phyloP scores from a whole-genome alignment of 192 early-diverging fungal genomes.

The Gamsiella multidivaricata region DNA sequence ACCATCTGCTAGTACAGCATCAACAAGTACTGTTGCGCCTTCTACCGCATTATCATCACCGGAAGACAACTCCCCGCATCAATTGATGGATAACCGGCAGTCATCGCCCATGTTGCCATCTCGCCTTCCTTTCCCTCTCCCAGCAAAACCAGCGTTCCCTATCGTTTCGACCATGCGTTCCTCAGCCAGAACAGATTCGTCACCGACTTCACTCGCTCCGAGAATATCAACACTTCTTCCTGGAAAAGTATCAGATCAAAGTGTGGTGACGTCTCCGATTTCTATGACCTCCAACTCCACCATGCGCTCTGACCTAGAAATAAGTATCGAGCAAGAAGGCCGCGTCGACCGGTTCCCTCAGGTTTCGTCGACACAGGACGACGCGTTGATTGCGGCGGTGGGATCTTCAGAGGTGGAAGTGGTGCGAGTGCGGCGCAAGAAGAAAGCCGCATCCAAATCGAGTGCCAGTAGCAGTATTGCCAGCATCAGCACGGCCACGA shows the following conservation, averaged over 20 bases:
- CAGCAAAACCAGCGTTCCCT: constrained; percentile 45
- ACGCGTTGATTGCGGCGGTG: constrained; percentile 1
- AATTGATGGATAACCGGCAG: too few species aligned
- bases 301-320: not conserved
- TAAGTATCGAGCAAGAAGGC: not conserved
- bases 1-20: not conserved
- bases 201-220: constrained; percentile 3
- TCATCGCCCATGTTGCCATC: not conserved
- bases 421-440: constrained; percentile 39
- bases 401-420: constrained; percentile 33
- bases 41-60: too few species aligned
- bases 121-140: constrained; percentile 34
- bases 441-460: constrained; percentile 27
- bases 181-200: constrained; percentile 10
- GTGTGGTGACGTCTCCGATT: not conserved
- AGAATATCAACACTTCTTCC: constrained; percentile 1
- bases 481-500: constrained; percentile 18
- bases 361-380: constrained; percentile 4
- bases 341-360: constrained; percentile 38
- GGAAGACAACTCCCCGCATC: too few species aligned
- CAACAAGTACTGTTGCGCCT: too few species aligned
- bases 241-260: not conserved
- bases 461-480: constrained; percentile 34
- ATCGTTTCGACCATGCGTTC: constrained; percentile 23
- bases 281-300: not conserved